Conservation (phyloP, 371 early-diverging fungal genomes). For the Circinella umbellata region DNA sequence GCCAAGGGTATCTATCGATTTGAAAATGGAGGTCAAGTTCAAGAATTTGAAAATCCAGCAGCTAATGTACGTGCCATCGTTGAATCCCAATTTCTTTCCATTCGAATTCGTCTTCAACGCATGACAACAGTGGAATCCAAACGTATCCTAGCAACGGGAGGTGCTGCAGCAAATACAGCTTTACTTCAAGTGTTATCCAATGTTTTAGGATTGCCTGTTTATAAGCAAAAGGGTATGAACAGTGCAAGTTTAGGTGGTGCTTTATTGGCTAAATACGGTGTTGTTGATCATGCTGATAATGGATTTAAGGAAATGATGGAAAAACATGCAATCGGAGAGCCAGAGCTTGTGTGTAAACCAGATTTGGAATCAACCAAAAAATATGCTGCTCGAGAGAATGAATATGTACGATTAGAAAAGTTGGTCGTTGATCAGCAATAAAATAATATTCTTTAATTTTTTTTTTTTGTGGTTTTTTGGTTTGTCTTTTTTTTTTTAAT, state of each 20-base stretch:
- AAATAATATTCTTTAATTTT: not conserved
- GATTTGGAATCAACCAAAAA: slow-evolving; percentile 22
- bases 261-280: slow-evolving; percentile 46
- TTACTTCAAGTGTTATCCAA: slow-evolving; percentile 69
- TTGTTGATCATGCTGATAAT: not conserved
- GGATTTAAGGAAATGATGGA: slow-evolving; percentile 47
- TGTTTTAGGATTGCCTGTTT: slow-evolving; percentile 73
- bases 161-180: slow-evolving; percentile 68
- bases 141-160: slow-evolving; percentile 75
- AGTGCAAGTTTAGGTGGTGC: slow-evolving; percentile 56
- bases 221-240: slow-evolving; percentile 52
- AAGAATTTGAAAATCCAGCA: slow-evolving; percentile 49
- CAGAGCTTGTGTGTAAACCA: slow-evolving; percentile 38
- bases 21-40: slow-evolving; percentile 46
- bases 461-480: not conserved
- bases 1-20: slow-evolving; percentile 74
- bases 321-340: slow-evolving; percentile 15
- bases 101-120: slow-evolving; percentile 56
- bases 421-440: slow-evolving; percentile 16
- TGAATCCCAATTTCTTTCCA: slow-evolving; percentile 79
- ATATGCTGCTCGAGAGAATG: slow-evolving; percentile 15
- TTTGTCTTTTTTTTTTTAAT: not conserved
- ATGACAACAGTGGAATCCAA: slow-evolving; percentile 41
- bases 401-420: slow-evolving; percentile 17
- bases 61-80: slow-evolving; percentile 70